Base-by-base conservation (phyloP, 371 early-diverging fungal species). In the Catenaria anguillulae region DNA sequence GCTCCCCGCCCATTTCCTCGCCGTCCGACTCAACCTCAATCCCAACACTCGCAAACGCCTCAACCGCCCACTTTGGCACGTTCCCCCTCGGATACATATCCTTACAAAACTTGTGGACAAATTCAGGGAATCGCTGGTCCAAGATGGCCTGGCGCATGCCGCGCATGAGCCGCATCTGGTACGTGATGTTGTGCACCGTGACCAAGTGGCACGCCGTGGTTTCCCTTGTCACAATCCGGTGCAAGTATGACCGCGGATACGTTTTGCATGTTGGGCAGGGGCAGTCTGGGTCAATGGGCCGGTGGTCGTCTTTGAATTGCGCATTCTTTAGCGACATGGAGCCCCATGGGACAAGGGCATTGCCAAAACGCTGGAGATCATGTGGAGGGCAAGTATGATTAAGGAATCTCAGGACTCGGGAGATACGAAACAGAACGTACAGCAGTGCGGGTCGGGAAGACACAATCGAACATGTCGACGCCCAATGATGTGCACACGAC, bases 401-500 rank as follows among this genome's bases (percentile, higher is more conserved):
- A 52, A 52, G 19, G 29, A n/a, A n/a, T n/a, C n/a, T n/a, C n/a
- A n/a, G n/a, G n/a, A n/a, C n/a, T n/a, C 48, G 23, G 31, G 29
- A 29, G 33, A 48, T n/a, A n/a, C n/a, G n/a, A n/a, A n/a, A n/a
- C n/a, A n/a, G 29, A n/a, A 69, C 75, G 70, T 77, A 82, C 82
- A 0, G 95, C 96, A 23, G 95, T 97, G 60, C 97, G 80, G 15
- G 97, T 95, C 26, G 97, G 97, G 71, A 88, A 97, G 8, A 97
- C 97, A 73, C 97, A 97, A 71, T 97, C 97, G 69, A 85, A 91
- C 95, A 94, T 95, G 71, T 95, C 95, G 33, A 90, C 89, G 60
- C 97, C 97, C 56, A 97, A 74, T 33, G 94, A 92, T 40, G 86
- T 81, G 75, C 92, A 92, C 0, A 97, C 88, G 10, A 95, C 88